Percentiles rank a stretch among this genome's conserved stretches.
Evolutionary conservation across 768 basidiomycete species (phyloP).

Genomic region (Leccinum incarnatum): DNA sequence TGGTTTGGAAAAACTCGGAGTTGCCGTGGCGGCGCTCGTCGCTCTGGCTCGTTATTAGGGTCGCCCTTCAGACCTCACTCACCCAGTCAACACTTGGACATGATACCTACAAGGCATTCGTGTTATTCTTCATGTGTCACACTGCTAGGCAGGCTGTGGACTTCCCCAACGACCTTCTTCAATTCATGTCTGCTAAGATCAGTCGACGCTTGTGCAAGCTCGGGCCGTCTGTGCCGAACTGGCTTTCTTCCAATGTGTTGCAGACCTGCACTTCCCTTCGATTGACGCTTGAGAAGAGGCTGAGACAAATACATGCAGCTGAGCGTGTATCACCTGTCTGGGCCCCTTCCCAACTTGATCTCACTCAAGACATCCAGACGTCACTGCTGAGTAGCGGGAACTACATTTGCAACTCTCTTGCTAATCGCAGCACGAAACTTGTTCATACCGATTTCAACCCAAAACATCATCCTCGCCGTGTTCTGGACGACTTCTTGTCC

Average conservation of each 20-base stretch:
- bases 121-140: conserved; percentile 38
- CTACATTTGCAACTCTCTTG: not conserved
- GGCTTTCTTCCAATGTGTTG: conserved; percentile 37
- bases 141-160: conserved; percentile 19
- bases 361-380: not conserved
- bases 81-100: conserved; percentile 4
- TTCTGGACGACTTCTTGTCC: conserved; percentile 1
- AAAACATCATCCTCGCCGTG: conserved; percentile 2
- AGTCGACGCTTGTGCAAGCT: conserved; percentile 26
- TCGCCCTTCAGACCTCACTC: conserved; percentile 34
- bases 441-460: conserved; percentile 1
- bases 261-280: conserved; percentile 28
- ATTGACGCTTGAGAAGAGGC: conserved; percentile 30
- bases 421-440: not conserved
- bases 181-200: conserved; percentile 28
- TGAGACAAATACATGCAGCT: conserved; percentile 30
- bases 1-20: not conserved
- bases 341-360: conserved; percentile 19
- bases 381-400: not conserved
- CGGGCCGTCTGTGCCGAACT: conserved; percentile 26
- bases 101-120: conserved; percentile 45
- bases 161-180: conserved; percentile 28
- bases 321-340: conserved; percentile 32
- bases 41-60: conserved; percentile 35
- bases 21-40: conserved; percentile 33